Evolutionary conservation across 1,284 basidiomycete species (phyloP).

Genomic region (Tilletia walkeri): DNA sequence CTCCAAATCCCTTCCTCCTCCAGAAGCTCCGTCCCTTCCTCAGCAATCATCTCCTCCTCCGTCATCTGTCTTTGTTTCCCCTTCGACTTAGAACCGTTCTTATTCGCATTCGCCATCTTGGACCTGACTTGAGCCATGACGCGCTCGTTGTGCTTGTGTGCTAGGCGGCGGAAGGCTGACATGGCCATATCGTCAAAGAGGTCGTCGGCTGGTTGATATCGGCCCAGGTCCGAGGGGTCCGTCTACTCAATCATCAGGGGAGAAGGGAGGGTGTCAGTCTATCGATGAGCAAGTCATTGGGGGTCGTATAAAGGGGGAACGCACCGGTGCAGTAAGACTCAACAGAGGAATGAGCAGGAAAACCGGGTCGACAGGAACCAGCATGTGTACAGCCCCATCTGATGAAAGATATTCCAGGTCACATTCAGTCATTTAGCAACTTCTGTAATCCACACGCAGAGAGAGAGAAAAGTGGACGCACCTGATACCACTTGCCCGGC

Average conservation of each 20-base stretch:
- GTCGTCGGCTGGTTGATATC: conserved; percentile 15
- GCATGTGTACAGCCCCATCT: conserved; percentile 12
- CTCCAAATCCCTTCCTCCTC: conserved; percentile 27
- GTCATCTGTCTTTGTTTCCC: neutral
- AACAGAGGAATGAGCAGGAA: conserved; percentile 16
- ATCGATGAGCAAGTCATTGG: neutral
- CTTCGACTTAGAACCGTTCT: neutral
- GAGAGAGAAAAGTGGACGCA: neutral
- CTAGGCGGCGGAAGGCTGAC: conserved; percentile 12
- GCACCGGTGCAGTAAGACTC: conserved; percentile 1
- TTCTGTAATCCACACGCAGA: no score
- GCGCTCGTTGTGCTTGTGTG: conserved; percentile 17
- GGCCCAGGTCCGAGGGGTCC: neutral
- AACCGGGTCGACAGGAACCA: conserved; percentile 9
- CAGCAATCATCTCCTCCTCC: neutral
- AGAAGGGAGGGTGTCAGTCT: neutral
- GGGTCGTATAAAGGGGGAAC: neutral
- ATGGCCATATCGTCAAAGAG: conserved; percentile 14
- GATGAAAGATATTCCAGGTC: no score
- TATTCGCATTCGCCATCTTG: no score
- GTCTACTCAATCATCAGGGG: neutral
- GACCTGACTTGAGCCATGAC: neutral
- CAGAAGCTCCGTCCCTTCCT: conserved; percentile 4
- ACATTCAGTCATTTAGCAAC: no score
- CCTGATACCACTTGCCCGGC: conserved; percentile 8